phyloP scores from a whole-genome alignment of 805 yeast species.

The Lipomyces chichibuensis region DNA sequence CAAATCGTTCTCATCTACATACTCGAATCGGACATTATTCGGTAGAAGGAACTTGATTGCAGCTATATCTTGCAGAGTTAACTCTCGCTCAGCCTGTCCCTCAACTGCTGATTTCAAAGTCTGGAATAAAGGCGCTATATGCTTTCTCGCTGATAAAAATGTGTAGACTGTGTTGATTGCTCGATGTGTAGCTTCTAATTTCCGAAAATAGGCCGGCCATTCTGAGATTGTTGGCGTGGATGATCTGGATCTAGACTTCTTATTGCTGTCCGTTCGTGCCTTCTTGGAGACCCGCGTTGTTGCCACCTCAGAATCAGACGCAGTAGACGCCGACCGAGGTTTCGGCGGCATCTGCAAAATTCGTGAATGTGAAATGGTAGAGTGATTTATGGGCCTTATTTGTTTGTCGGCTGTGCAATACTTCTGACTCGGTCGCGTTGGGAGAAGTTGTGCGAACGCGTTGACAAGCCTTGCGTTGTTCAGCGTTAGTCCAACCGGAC shows the following conservation, averaged over 20 bases:
- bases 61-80: slow-evolving; percentile 20
- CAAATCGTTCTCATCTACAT: slow-evolving; percentile 30
- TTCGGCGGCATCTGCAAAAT: not conserved
- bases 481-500: not conserved
- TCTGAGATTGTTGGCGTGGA: not conserved
- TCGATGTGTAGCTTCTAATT: slow-evolving; percentile 11
- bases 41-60: slow-evolving; percentile 26
- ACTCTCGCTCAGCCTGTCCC: slow-evolving; percentile 49
- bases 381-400: not conserved
- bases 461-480: not conserved
- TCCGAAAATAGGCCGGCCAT: slow-evolving; percentile 17
- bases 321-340: not conserved
- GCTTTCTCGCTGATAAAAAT: slow-evolving; percentile 62
- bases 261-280: not conserved
- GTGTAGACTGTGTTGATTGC: slow-evolving; percentile 55
- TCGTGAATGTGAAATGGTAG: not conserved
- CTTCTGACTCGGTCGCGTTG: not conserved
- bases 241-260: not conserved
- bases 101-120: slow-evolving; percentile 58
- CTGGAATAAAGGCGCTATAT: slow-evolving; percentile 60
- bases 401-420: not conserved
- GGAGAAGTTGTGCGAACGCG: not conserved
- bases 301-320: not conserved
- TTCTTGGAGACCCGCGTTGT: not conserved
- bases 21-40: slow-evolving; percentile 23